Percentiles rank a stretch among this genome's conserved stretches.
phyloP scores from a whole-genome alignment of 169 alveolate genomes.

The Cryptosporidium felis region DNA sequence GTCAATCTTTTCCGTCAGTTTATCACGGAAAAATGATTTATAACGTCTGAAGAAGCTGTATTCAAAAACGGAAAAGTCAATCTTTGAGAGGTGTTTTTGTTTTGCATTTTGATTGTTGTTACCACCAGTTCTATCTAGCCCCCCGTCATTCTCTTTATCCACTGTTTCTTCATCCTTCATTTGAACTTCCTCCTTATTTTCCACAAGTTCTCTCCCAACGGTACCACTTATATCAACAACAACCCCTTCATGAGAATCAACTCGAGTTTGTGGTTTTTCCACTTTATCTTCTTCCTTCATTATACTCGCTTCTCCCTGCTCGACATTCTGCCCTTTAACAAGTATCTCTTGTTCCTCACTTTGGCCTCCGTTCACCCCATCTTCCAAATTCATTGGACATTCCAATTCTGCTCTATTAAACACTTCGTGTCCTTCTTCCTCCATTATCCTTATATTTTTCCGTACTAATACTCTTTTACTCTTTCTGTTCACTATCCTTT shows the following conservation, averaged over 20 bases:
- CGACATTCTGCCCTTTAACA: constrained; percentile 15
- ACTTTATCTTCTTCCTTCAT: not conserved
- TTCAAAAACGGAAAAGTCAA: constrained; percentile 63
- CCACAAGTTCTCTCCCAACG: not conserved
- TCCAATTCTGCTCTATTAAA: not conserved
- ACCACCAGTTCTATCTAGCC: not conserved
- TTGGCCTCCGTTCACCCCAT: not conserved
- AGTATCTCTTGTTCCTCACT: not conserved
- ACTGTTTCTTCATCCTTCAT: not conserved
- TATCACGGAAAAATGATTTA: constrained; percentile 36
- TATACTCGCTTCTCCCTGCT: not conserved
- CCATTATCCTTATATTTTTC: constrained; percentile 15
- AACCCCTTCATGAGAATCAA: not conserved
- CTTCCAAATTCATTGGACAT: constrained; percentile 9
- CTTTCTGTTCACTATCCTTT: not conserved
- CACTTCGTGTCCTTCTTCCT: not conserved
- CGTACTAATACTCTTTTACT: not conserved
- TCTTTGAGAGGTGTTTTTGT: not conserved
- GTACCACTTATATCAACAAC: not conserved
- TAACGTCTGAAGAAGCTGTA: constrained; percentile 53
- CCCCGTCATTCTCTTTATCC: not conserved
- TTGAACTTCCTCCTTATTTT: not conserved
- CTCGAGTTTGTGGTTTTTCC: not conserved
- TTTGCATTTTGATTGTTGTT: not conserved
- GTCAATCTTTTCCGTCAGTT: constrained; percentile 4